Evolutionary conservation across 2,329 filamentous ascomycete species (phyloP).

Genomic region (Ophiocordyceps camponoti-floridani): DNA sequence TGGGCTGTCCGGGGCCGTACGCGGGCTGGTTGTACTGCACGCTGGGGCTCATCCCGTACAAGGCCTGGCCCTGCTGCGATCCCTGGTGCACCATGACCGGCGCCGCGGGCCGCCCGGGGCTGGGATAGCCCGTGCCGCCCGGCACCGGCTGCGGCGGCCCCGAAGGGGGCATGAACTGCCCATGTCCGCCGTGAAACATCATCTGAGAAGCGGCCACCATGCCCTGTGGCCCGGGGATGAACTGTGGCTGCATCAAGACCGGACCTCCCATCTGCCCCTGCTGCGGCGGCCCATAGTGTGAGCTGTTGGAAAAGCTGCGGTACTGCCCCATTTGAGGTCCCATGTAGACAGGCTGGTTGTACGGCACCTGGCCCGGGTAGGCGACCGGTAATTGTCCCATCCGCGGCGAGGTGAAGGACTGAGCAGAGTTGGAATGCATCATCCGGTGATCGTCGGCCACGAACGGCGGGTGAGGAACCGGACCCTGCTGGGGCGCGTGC

Average conservation of each 20-base stretch:
- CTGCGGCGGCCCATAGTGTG: constrained; percentile 55
- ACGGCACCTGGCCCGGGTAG: constrained; percentile 54
- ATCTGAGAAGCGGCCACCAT: constrained; percentile 57
- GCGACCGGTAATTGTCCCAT: constrained; percentile 52
- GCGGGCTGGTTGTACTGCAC: constrained; percentile 60
- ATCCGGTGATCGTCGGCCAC: constrained; percentile 75
- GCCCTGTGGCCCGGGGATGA: constrained; percentile 53
- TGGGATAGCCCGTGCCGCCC: constrained; percentile 66
- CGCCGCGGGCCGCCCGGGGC: constrained; percentile 60
- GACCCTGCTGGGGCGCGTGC: constrained; percentile 53
- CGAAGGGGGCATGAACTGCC: constrained; percentile 44
- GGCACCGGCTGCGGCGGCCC: constrained; percentile 40
- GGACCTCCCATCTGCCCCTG: constrained; percentile 52
- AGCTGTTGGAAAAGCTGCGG: constrained; percentile 51
- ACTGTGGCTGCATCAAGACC: constrained; percentile 73
- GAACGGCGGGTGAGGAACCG: constrained; percentile 45
- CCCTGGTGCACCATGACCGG: constrained; percentile 92
- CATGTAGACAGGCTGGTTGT: constrained; percentile 56
- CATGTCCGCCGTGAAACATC: constrained; percentile 58
- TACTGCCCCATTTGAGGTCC: constrained; percentile 53
- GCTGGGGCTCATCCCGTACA: constrained; percentile 59
- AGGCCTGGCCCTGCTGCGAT: constrained; percentile 75
- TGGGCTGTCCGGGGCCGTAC: constrained; percentile 49
- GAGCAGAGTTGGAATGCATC: constrained; percentile 69
- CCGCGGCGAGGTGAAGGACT: constrained; percentile 73